Conservation (phyloP, 176 grass and related monocot genomes). For the Olyra latifolia region DNA sequence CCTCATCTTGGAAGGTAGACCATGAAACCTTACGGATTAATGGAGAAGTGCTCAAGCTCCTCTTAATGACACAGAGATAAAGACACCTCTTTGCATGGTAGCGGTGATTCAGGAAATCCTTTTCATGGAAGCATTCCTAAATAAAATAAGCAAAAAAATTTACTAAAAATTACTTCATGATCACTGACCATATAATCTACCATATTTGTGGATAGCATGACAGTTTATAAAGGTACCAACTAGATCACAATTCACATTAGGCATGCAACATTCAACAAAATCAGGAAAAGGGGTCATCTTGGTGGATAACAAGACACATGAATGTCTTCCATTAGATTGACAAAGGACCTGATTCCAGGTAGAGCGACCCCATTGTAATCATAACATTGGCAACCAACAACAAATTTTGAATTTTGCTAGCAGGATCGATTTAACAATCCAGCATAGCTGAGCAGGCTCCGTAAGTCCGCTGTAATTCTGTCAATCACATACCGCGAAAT, state of each 20-base stretch:
- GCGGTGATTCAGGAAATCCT: constrained; percentile 86
- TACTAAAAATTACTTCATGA: neutral
- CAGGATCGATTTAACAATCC: neutral
- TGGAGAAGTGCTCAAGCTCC: constrained; percentile 57
- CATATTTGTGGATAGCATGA: too few species aligned
- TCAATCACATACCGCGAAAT: constrained; percentile 14
- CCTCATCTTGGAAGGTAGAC: constrained; percentile 82
- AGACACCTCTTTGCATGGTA: constrained; percentile 95
- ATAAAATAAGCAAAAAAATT: constrained; percentile 29
- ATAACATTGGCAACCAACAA: neutral
- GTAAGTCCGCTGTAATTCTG: neutral
- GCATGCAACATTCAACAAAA: neutral
- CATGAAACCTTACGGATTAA: constrained; percentile 61
- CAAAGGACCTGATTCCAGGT: neutral
- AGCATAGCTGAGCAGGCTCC: neutral
- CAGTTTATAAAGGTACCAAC: neutral
- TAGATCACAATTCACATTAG: neutral
- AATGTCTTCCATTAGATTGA: neutral
- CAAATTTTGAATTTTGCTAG: neutral
- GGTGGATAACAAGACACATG: neutral
- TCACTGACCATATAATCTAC: neutral
- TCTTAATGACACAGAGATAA: constrained; percentile 77
- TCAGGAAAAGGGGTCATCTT: neutral
- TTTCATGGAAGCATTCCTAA: constrained; percentile 95
- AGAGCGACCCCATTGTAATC: neutral